A percentile compares a stretch with the other conserved stretches of the same genome.
phyloP scores from a whole-genome alignment of 2,329 filamentous ascomycete genomes.

The Mycosphaerella arachidis region DNA sequence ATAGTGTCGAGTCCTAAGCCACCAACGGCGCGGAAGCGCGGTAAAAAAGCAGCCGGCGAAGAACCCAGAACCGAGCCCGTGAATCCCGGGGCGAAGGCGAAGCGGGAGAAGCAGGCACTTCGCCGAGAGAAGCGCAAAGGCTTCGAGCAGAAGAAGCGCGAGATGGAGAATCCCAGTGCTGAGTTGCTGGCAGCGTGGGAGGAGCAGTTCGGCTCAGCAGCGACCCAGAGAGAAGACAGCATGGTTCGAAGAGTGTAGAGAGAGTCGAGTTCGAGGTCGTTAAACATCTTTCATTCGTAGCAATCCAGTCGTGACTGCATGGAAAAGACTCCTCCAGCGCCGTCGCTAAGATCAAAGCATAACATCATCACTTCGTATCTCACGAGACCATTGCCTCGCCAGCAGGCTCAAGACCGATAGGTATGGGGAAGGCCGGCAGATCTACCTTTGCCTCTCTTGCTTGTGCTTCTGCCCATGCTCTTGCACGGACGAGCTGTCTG shows the following conservation, averaged over 20 bases:
- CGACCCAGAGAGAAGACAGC: background rate
- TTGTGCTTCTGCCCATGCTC: constrained; percentile 76
- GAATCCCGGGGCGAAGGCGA: background rate
- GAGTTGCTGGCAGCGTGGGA: background rate
- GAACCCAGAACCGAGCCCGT: background rate
- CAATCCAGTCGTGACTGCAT: background rate
- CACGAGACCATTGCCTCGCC: constrained; percentile 24
- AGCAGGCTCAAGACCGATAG: constrained; percentile 38
- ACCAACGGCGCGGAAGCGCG: background rate
- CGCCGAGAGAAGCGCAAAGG: background rate
- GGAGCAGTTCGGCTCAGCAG: background rate
- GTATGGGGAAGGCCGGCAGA: constrained; percentile 37
- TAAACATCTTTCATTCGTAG: background rate
- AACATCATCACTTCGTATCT: constrained; percentile 10
- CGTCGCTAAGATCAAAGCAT: constrained; percentile 21
- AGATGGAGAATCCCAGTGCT: background rate
- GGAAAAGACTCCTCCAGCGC: constrained; percentile 17
- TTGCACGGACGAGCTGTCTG: constrained; percentile 71
- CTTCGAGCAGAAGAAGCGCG: background rate
- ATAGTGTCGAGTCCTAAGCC: background rate
- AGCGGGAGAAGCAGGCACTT: background rate
- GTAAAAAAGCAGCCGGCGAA: background rate
- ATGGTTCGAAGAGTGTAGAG: background rate
- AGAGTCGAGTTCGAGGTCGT: background rate
- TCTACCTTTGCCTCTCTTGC: constrained; percentile 44